These are phyloP conservation scores for Aspergillus proliferans DNA, from an alignment of 2,329 filamentous ascomycete species.

Conservation along the genomic window DNA sequence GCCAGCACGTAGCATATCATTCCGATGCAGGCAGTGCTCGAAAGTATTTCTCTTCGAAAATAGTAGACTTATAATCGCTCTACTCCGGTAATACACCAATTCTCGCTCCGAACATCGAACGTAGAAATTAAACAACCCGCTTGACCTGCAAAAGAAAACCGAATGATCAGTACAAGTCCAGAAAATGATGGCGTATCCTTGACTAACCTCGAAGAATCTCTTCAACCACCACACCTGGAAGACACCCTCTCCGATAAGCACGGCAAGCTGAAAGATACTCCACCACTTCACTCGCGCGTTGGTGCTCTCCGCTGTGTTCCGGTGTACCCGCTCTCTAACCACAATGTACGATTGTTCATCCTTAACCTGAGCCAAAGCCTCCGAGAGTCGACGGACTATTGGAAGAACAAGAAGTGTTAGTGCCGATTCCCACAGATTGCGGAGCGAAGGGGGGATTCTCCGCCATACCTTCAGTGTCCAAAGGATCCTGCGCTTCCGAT, in stretches of 20 bases:
- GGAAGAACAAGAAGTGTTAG: constrained; percentile 2
- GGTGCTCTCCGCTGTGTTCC: constrained; percentile 98
- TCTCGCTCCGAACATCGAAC: not conserved
- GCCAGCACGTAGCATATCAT: not conserved
- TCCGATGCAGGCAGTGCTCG: not conserved
- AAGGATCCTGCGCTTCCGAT: constrained; percentile 75
- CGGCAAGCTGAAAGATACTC: constrained; percentile 91
- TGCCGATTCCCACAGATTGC: not conserved
- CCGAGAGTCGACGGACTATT: constrained; percentile 72
- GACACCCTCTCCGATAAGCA: constrained; percentile 83
- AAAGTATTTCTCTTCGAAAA: constrained; percentile 6
- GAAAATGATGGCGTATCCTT: not conserved
- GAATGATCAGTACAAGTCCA: constrained; percentile 3
- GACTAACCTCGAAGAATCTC: constrained; percentile 81
- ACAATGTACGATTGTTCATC: constrained; percentile 98
- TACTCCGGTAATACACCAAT: not conserved
- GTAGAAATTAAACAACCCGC: constrained; percentile 38
- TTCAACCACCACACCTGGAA: constrained; percentile 99
- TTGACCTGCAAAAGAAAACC: constrained; percentile 33
- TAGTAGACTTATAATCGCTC: not conserved
- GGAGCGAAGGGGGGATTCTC: not conserved
- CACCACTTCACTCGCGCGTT: constrained; percentile 98
- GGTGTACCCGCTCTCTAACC: constrained; percentile 86
- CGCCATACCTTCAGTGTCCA: constrained; percentile 75
- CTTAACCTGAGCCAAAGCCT: constrained; percentile 85